Percentiles rank a stretch among this genome's conserved stretches.
Conservation (phyloP, 371 early-diverging fungal genomes). For the Mucor lusitanicus region DNA sequence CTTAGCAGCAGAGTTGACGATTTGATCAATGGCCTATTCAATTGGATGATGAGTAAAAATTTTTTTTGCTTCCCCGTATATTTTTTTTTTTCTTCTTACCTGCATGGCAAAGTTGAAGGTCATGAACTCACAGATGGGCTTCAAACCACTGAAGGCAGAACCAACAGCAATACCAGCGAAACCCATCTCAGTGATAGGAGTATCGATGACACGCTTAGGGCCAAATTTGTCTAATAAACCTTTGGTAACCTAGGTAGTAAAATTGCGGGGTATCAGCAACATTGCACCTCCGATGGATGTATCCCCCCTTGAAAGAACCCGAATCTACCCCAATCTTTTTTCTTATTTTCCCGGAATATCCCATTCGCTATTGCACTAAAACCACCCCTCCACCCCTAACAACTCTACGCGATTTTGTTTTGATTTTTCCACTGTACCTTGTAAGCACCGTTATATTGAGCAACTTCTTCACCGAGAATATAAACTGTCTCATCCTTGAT, state of each 20-base stretch:
- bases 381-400: constrained; percentile 14
- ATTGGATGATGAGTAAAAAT: constrained; percentile 1
- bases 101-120: constrained; percentile 99
- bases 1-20: constrained; percentile 99
- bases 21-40: constrained; percentile 96
- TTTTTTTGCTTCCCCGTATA: neutral
- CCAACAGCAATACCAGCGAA: constrained; percentile 99
- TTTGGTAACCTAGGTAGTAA: constrained; percentile 83
- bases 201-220: constrained; percentile 96
- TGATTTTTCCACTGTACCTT: constrained; percentile 68
- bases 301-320: constrained; percentile 23
- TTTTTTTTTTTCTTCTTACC: constrained; percentile 47
- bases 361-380: constrained; percentile 16
- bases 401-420: constrained; percentile 12
- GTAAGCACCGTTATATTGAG: constrained; percentile 99
- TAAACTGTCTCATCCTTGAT: constrained; percentile 88
- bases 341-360: constrained; percentile 46
- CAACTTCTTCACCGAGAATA: constrained; percentile 98
- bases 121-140: constrained; percentile 99
- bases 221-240: constrained; percentile 98
- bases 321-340: constrained; percentile 47
- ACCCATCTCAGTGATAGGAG: constrained; percentile 99
- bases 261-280: constrained; percentile 2
- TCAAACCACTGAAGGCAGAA: constrained; percentile 93
- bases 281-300: constrained; percentile 15